phyloP scores from a whole-genome alignment of 164 flowering plant species.

The Sextonia rubra region DNA sequence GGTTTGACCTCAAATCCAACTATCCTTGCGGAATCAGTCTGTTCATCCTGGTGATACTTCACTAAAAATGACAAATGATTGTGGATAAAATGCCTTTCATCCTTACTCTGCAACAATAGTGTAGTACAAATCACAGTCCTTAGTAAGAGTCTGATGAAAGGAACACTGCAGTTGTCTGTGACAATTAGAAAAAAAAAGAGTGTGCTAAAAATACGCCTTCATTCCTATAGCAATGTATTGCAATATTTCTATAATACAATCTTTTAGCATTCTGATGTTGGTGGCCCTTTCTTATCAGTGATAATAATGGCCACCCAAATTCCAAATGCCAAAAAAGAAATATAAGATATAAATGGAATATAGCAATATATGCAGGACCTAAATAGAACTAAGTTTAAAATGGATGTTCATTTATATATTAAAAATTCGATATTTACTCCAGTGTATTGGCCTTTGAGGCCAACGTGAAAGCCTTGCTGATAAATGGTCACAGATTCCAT shows the following conservation, averaged over 20 bases:
- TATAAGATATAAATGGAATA: not conserved
- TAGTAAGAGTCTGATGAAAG: not conserved
- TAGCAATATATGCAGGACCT: too few relatives aligned
- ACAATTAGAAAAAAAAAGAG: too few relatives aligned
- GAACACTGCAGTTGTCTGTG: too few relatives aligned
- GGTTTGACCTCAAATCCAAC: slow-evolving; percentile 98
- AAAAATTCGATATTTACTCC: slow-evolving; percentile 42
- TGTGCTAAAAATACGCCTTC: too few relatives aligned
- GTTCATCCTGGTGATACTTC: slow-evolving; percentile 71
- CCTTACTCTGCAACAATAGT: slow-evolving; percentile 56
- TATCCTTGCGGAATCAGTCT: slow-evolving; percentile 67
- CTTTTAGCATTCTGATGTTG: too few relatives aligned
- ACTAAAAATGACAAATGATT: slow-evolving; percentile 84
- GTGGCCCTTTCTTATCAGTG: too few relatives aligned
- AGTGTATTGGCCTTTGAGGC: slow-evolving; percentile 67
- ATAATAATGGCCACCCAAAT: not conserved
- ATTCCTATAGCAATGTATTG: not conserved
- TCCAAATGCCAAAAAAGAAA: not conserved
- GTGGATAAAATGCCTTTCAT: slow-evolving; percentile 76
- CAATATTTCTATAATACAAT: not conserved
- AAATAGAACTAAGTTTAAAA: not conserved
- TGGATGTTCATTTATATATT: not conserved
- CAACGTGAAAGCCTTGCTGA: slow-evolving; percentile 81
- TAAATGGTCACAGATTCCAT: slow-evolving; percentile 52
- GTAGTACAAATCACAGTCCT: not conserved